These are phyloP conservation scores for Candida silvicultrix DNA, from an alignment of 805 yeast genomes.

Conservation along the genomic window DNA sequence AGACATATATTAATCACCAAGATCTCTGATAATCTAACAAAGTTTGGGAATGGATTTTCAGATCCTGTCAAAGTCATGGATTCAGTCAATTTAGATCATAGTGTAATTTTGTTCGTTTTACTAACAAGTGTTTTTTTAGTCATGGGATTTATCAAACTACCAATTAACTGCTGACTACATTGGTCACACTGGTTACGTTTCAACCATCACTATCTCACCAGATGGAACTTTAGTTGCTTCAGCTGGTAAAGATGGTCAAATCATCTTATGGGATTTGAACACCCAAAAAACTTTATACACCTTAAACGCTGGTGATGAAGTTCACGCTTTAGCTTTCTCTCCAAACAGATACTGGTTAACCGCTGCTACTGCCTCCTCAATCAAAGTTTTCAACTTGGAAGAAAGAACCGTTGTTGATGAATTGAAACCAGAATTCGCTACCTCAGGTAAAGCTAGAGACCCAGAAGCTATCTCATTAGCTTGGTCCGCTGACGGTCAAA, in stretches of 20 bases:
- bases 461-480: slow-evolving; percentile 97
- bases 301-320: slow-evolving; percentile 92
- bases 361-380: slow-evolving; percentile 97
- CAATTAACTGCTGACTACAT: slow-evolving; percentile 89
- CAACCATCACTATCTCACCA: slow-evolving; percentile 96
- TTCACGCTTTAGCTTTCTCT: slow-evolving; percentile 97
- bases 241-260: slow-evolving; percentile 99
- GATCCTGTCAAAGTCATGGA: too few relatives aligned
- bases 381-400: slow-evolving; percentile 97
- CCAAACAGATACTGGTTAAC: slow-evolving; percentile 99
- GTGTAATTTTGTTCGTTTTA: slow-evolving; percentile 25
- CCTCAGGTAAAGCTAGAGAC: slow-evolving; percentile 84
- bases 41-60: background rate
- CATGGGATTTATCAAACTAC: slow-evolving; percentile 89
- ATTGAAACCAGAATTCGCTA: slow-evolving; percentile 95
- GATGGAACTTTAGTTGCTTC: slow-evolving; percentile 99
- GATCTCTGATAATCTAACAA: slow-evolving; percentile 77
- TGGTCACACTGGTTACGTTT: slow-evolving; percentile 99
- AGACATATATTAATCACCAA: slow-evolving; percentile 95
- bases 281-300: slow-evolving; percentile 84
- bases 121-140: slow-evolving; percentile 52
- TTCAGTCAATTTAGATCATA: too few relatives aligned
- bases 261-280: slow-evolving; percentile 97
- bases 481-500: slow-evolving; percentile 99
- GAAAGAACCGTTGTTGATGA: slow-evolving; percentile 92